Evolutionary conservation across 2,329 filamentous ascomycete genomes (phyloP).

Genomic region (Pseudogymnoascus sp.): DNA sequence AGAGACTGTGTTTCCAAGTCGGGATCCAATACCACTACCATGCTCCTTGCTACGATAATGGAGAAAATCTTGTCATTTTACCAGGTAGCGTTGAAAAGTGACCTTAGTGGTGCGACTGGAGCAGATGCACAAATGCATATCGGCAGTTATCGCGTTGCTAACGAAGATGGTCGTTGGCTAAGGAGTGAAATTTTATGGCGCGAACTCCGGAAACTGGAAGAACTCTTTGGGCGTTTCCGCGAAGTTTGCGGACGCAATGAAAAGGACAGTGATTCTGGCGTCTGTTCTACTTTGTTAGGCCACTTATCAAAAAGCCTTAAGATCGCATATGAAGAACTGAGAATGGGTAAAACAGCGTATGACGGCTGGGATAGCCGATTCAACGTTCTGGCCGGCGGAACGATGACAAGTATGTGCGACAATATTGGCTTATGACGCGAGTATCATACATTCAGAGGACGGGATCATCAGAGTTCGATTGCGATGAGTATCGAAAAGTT

Average conservation of each 20-base stretch:
- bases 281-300: constrained; percentile 39
- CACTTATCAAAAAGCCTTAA: constrained; percentile 39
- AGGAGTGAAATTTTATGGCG: constrained; percentile 42
- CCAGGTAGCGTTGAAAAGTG: constrained; percentile 34
- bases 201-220: constrained; percentile 42
- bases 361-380: not conserved
- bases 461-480: not conserved
- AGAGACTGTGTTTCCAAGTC: constrained; percentile 37
- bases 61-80: constrained; percentile 43
- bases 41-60: constrained; percentile 45
- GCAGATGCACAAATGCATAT: constrained; percentile 19
- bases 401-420: not conserved
- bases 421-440: not conserved
- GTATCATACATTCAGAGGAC: not conserved
- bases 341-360: constrained; percentile 12
- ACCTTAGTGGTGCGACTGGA: constrained; percentile 29
- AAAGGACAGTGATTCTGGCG: constrained; percentile 26
- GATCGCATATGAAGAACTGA: constrained; percentile 35
- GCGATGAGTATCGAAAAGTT: not conserved
- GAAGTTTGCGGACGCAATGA: constrained; percentile 30
- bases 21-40: constrained; percentile 38
- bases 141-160: constrained; percentile 38
- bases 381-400: not conserved
- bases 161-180: constrained; percentile 41
- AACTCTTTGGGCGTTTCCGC: constrained; percentile 39